Percentiles rank a stretch among this genome's conserved stretches.
Conservation (phyloP, 2,329 filamentous ascomycete species). For the Beauveria sp. region DNA sequence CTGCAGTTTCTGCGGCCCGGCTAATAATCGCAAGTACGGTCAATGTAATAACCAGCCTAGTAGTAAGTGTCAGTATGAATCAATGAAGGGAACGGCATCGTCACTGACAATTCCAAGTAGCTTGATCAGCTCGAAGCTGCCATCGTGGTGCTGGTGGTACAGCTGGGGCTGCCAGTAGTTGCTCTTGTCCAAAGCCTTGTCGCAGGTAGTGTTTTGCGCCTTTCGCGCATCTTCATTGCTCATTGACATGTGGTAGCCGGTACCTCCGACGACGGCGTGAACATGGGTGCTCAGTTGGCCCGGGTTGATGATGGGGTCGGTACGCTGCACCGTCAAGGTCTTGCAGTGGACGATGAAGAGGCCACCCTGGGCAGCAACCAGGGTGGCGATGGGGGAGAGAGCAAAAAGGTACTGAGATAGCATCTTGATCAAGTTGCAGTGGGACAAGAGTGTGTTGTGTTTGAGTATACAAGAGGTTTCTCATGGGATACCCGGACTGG, state of each 20-base stretch:
- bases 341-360: slow-evolving; percentile 22
- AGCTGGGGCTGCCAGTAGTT: slow-evolving; percentile 63
- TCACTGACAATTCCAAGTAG: slow-evolving; percentile 21
- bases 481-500: neutral
- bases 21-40: slow-evolving; percentile 21
- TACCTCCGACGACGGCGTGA: slow-evolving; percentile 56
- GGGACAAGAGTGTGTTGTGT: neutral
- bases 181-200: slow-evolving; percentile 51
- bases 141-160: slow-evolving; percentile 41
- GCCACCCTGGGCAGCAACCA: neutral
- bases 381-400: neutral
- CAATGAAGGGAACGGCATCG: too few relatives aligned
- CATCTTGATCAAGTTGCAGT: neutral
- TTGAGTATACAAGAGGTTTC: neutral
- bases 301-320: slow-evolving; percentile 53
- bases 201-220: slow-evolving; percentile 57
- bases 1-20: slow-evolving; percentile 18
- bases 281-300: slow-evolving; percentile 46
- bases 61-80: neutral
- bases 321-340: slow-evolving; percentile 31
- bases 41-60: slow-evolving; percentile 21
- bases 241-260: slow-evolving; percentile 49
- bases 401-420: neutral
- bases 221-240: slow-evolving; percentile 40
- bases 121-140: slow-evolving; percentile 39